Conservation (phyloP, 768 basidiomycete genomes). For the Boletus sp. region DNA sequence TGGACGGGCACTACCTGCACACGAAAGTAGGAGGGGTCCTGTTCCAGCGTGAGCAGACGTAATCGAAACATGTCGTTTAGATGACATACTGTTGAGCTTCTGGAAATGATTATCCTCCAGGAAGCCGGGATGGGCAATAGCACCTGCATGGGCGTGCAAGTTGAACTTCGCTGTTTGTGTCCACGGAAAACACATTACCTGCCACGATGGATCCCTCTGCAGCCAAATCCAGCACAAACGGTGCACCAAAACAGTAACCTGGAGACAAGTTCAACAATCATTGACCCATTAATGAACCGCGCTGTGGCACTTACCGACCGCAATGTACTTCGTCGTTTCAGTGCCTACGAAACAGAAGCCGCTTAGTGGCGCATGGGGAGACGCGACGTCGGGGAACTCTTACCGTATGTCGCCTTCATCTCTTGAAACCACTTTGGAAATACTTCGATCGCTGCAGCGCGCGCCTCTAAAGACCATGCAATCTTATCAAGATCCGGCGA, state of each 20-base stretch:
- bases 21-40: conserved; percentile 28
- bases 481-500: conserved; percentile 33
- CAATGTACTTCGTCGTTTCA: conserved; percentile 36
- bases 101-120: conserved; percentile 53
- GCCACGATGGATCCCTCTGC: conserved; percentile 44
- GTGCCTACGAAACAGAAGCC: conserved; percentile 11
- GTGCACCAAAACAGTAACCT: conserved; percentile 61
- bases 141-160: conserved; percentile 28
- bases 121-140: conserved; percentile 53
- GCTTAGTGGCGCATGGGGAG: not conserved
- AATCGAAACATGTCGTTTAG: not conserved
- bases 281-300: not conserved
- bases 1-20: conserved; percentile 13
- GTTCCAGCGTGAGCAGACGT: not conserved
- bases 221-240: conserved; percentile 46
- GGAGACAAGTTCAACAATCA: not conserved
- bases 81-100: conserved; percentile 43
- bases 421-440: conserved; percentile 51
- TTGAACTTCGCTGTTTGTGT: not conserved
- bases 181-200: conserved; percentile 30
- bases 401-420: conserved; percentile 48
- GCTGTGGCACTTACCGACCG: conserved; percentile 37
- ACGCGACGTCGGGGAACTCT: not conserved
- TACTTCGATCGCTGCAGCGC: conserved; percentile 35
- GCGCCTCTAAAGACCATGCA: conserved; percentile 43